Percentiles rank a stretch among this genome's conserved stretches.
Conservation (phyloP, 345 rosid species). For the Murraya paniculata region DNA sequence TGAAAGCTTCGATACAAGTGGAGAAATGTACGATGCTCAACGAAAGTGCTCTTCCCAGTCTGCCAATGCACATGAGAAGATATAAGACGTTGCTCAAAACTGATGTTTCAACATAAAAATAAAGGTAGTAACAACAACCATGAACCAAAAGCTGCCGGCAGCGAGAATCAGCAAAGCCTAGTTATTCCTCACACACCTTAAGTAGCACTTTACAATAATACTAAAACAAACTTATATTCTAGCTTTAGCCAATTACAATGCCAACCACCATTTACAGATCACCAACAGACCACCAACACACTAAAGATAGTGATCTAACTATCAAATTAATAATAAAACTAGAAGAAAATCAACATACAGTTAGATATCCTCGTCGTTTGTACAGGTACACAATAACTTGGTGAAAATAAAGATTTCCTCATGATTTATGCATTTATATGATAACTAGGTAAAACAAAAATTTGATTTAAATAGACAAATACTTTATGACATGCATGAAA, state of each 20-base stretch:
- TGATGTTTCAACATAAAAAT: neutral
- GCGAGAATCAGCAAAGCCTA: neutral
- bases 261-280: neutral
- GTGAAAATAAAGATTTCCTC: neutral
- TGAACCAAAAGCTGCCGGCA: neutral
- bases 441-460: neutral
- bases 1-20: conserved; percentile 93
- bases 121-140: neutral
- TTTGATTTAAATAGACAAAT: neutral
- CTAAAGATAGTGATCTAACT: neutral
- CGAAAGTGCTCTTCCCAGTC: conserved; percentile 96
- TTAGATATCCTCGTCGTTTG: too few species aligned
- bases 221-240: neutral
- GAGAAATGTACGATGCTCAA: conserved; percentile 96
- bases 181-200: neutral
- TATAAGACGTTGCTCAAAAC: neutral
- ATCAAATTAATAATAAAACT: neutral
- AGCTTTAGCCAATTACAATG: neutral
- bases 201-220: neutral
- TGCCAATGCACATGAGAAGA: conserved; percentile 24
- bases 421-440: neutral
- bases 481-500: too few species aligned
- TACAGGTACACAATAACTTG: neutral
- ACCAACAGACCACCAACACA: neutral
- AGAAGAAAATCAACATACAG: neutral